Evolutionary conservation across 192 early-diverging fungal species (phyloP), one percentile per base, ranked within the genome.

Genomic region (Gigaspora rosea): DNA sequence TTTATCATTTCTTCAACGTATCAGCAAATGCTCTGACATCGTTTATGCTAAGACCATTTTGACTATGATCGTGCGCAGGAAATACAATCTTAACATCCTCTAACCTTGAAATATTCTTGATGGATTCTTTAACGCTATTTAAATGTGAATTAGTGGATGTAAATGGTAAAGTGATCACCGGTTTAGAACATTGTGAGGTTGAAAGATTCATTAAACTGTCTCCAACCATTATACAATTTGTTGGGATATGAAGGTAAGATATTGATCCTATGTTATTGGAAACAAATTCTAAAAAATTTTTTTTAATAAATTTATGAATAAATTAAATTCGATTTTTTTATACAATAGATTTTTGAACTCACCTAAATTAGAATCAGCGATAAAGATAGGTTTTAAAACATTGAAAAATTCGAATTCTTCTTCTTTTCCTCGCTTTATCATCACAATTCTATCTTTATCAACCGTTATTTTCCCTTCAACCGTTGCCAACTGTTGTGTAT

Each of bases 201-300:
- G 82, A 75, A 74, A 83, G 57, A 20, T 83, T 80, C 69, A 81
- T 77, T 20, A 83, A 41, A n/a, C 74, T 77, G 67, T 83, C 82
- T 1, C 82, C 82, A 20, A 80, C 76, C 77, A 80, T 74, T 27
- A 83, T 77, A 32, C 76, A 80, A 4, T 80, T 77, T 9, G 68
- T 73, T 13, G 82, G 80, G 27, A 81, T 77, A 32, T 83, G 82
- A 18, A 83, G 35, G 58, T 70, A 83, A 8, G 82, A 83, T 35
- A 76, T 73, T 4, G 82, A 83, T 13, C 82, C 82, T 83, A 74
- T 50, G 15, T 10, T 7, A 41, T 41, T 41, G 41, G 27, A 66
- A 32, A 20, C 6, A 22, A 47, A 41, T 41, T 41, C 41, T 41
- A 51, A 65, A 62, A 35, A 62, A 35, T 27, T 27, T 11, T 0